Percentiles rank a stretch among this genome's conserved stretches.
Conservation (phyloP, 306 rosid species). For the Sicyos edulis region DNA sequence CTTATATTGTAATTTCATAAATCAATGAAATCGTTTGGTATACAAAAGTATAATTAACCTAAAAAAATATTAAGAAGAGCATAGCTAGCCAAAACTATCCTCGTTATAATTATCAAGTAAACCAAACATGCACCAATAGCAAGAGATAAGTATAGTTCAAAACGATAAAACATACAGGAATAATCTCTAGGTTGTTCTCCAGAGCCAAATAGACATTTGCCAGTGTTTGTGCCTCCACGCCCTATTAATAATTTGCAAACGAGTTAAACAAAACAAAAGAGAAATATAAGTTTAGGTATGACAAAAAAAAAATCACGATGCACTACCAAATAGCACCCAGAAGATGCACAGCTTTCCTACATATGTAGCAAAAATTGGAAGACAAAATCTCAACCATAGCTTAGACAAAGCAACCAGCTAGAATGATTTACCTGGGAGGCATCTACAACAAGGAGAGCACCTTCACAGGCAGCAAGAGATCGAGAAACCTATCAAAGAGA, state of each 20-base stretch:
- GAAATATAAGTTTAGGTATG: not conserved
- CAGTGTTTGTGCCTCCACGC: slow-evolving; percentile 90
- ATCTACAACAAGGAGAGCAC: slow-evolving; percentile 90
- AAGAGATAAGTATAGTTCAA: not conserved
- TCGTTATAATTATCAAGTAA: not conserved
- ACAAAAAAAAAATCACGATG: not conserved
- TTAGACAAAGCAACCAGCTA: not conserved
- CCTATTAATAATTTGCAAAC: slow-evolving; percentile 39
- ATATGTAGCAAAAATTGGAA: not conserved
- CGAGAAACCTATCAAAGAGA: slow-evolving; percentile 63
- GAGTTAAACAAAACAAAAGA: not conserved
- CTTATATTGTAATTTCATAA: too few relatives aligned
- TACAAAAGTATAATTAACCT: too few relatives aligned
- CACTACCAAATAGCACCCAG: not conserved
- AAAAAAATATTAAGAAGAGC: too few relatives aligned
- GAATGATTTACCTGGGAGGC: slow-evolving; percentile 72
- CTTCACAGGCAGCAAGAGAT: slow-evolving; percentile 94
- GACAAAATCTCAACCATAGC: not conserved
- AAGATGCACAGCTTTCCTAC: not conserved
- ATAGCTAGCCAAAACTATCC: not conserved
- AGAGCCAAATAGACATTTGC: slow-evolving; percentile 92
- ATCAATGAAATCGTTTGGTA: too few relatives aligned
- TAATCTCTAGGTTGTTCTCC: slow-evolving; percentile 76
- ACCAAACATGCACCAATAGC: not conserved
- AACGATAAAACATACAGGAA: slow-evolving; percentile 53